Evolutionary conservation across 2,329 filamentous ascomycete species (phyloP).

Genomic region (Paramyrothecium sp.): DNA sequence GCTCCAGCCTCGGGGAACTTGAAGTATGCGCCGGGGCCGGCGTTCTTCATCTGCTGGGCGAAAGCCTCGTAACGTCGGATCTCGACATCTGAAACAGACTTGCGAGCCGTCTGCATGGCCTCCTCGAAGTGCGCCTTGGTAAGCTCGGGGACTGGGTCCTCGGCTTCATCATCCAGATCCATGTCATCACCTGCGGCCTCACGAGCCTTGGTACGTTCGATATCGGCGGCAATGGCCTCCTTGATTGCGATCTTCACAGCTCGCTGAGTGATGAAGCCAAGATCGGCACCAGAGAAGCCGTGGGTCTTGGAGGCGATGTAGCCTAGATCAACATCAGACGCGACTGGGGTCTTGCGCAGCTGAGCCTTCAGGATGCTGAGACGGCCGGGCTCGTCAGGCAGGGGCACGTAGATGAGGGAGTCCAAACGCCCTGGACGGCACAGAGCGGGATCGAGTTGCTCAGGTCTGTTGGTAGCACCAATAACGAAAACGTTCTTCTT

Average conservation of each 20-base stretch:
- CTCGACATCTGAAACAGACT: conserved; percentile 94
- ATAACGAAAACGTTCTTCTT: conserved; percentile 99
- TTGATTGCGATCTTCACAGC: conserved; percentile 99
- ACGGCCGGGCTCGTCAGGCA: conserved; percentile 89
- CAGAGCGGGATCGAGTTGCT: conserved; percentile 96
- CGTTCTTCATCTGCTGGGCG: conserved; percentile 98
- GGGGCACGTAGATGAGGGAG: conserved; percentile 95
- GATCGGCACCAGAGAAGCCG: conserved; percentile 98
- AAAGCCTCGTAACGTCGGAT: conserved; percentile 98
- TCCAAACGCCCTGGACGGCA: conserved; percentile 99
- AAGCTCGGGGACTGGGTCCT: conserved; percentile 93
- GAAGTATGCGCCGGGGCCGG: conserved; percentile 94
- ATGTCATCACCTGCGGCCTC: conserved; percentile 85
- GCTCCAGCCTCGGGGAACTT: conserved; percentile 79
- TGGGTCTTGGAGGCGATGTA: conserved; percentile 97
- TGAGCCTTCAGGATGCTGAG: conserved; percentile 90
- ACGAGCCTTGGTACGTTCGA: conserved; percentile 84
- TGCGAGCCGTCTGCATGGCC: conserved; percentile 92
- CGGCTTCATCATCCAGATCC: conserved; percentile 64
- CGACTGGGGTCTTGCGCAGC: conserved; percentile 95
- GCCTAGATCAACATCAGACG: conserved; percentile 79
- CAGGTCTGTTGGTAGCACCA: conserved; percentile 95
- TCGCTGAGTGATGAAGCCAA: conserved; percentile 98
- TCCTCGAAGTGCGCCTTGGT: conserved; percentile 98
- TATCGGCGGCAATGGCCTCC: conserved; percentile 85